A percentile compares a stretch with the other conserved stretches of the same genome.
These are phyloP conservation scores for Penicillium parvum DNA, from an alignment of 495 filamentous ascomycete genomes.

Conservation along the genomic window DNA sequence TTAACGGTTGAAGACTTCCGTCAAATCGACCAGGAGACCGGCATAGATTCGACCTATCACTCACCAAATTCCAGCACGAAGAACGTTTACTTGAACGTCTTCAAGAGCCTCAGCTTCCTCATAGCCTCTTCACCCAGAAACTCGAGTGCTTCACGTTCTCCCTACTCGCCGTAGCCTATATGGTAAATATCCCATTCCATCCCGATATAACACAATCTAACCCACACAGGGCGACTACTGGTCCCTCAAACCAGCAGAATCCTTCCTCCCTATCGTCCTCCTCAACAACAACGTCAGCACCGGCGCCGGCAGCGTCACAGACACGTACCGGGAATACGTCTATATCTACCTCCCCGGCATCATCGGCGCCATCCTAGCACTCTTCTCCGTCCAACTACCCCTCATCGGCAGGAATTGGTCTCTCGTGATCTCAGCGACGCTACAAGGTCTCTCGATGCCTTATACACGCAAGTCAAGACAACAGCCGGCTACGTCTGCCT, in stretches of 20 bases:
- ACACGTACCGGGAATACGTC: conserved; percentile 39
- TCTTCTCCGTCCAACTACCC: conserved; percentile 31
- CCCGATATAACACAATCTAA: too few relatives aligned
- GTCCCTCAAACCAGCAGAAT: conserved; percentile 24
- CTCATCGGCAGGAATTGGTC: conserved; percentile 32
- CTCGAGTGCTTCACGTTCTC: conserved; percentile 8
- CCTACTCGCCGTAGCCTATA: conserved; percentile 12
- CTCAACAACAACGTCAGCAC: conserved; percentile 29
- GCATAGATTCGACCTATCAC: too few relatives aligned
- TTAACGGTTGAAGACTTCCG: conserved; percentile 8
- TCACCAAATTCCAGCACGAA: too few relatives aligned
- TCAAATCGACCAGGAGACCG: too few relatives aligned
- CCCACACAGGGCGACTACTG: conserved; percentile 20
- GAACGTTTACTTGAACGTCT: not conserved
- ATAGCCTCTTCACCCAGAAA: conserved; percentile 2
- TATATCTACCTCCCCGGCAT: conserved; percentile 44
- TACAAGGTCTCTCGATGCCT: conserved; percentile 15
- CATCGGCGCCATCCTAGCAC: conserved; percentile 36
- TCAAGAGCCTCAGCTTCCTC: conserved; percentile 3
- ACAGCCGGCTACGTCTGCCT: conserved; percentile 12
- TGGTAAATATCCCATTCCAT: too few relatives aligned
- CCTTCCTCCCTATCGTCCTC: conserved; percentile 38
- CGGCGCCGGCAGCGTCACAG: conserved; percentile 16
- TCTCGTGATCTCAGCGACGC: conserved; percentile 18
- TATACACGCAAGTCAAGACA: conserved; percentile 15